phyloP scores from a whole-genome alignment of 495 filamentous ascomycete species.

The Aspergillus conjunctus region DNA sequence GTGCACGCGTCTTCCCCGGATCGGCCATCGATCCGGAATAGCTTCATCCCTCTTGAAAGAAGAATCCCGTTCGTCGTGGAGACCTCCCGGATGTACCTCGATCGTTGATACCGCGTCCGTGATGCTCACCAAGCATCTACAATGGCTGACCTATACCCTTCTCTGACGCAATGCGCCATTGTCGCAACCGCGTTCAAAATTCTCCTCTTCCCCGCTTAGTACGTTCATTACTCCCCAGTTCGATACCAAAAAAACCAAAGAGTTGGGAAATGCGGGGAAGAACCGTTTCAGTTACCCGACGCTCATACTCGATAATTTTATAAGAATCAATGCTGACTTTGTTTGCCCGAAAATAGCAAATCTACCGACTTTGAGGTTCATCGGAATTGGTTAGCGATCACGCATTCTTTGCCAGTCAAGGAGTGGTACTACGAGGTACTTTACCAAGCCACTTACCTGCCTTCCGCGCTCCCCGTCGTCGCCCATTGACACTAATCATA shows the following conservation, averaged over 20 bases:
- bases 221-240: slow-evolving; percentile 39
- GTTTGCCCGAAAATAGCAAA: slow-evolving; percentile 61
- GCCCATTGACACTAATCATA: slow-evolving; percentile 9
- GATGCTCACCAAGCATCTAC: slow-evolving; percentile 33
- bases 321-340: slow-evolving; percentile 5
- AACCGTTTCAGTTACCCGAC: slow-evolving; percentile 4
- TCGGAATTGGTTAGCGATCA: slow-evolving; percentile 96
- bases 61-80: not conserved
- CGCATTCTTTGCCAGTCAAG: slow-evolving; percentile 80
- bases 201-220: slow-evolving; percentile 96
- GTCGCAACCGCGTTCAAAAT: slow-evolving; percentile 90
- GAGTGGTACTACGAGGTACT: slow-evolving; percentile 91
- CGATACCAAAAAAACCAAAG: not conserved
- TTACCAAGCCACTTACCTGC: slow-evolving; percentile 1
- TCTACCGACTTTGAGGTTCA: slow-evolving; percentile 99
- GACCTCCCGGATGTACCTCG: not conserved
- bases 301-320: not conserved
- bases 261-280: not conserved
- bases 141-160: slow-evolving; percentile 84
- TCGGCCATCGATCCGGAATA: slow-evolving; percentile 10
- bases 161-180: slow-evolving; percentile 82
- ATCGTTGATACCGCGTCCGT: slow-evolving; percentile 18
- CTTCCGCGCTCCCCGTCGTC: not conserved
- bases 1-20: slow-evolving; percentile 22
- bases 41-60: not conserved